A percentile compares a stretch with the other conserved stretches of the same genome.
phyloP scores from a whole-genome alignment of 768 basidiomycete genomes.

The Clavulina sp. region DNA sequence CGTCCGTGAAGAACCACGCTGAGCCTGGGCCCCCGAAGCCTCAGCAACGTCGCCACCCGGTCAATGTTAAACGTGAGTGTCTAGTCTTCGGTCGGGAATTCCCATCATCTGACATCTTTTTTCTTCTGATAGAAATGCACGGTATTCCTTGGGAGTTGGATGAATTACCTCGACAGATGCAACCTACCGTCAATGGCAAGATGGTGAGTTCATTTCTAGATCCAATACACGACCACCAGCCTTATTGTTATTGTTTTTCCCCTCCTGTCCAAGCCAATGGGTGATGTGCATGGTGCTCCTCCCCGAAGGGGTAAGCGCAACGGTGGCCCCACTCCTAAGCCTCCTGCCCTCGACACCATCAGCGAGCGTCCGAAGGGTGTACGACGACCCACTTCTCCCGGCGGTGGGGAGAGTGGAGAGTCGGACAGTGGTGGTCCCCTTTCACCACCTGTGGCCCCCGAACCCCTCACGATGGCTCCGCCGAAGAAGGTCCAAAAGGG shows the following conservation, averaged over 20 bases:
- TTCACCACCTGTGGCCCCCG: too few relatives aligned
- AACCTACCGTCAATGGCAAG: conserved; percentile 25
- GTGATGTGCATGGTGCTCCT: conserved; percentile 21
- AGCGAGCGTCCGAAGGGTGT: conserved; percentile 39
- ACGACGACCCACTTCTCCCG: conserved; percentile 8
- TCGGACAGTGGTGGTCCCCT: not conserved
- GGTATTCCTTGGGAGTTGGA: conserved; percentile 63
- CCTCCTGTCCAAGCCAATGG: not conserved
- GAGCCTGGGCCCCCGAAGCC: conserved; percentile 12
- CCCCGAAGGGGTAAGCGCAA: not conserved
- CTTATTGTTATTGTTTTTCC: not conserved
- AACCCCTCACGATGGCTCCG: too few relatives aligned
- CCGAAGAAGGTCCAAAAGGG: conserved; percentile 73
- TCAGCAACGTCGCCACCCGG: conserved; percentile 22
- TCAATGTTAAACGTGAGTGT: conserved; percentile 64
- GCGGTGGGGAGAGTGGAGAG: conserved; percentile 3
- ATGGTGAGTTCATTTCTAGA: not conserved
- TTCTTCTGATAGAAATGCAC: conserved; percentile 36
- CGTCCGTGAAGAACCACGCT: conserved; percentile 5
- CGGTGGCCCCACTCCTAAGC: not conserved
- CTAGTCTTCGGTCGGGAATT: not conserved
- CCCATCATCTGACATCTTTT: not conserved
- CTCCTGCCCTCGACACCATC: conserved; percentile 49
- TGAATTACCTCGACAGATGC: conserved; percentile 48
- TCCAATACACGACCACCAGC: too few relatives aligned